Base-by-base conservation (phyloP, 2,329 filamentous ascomycete species). In the Proliferodiscus dingleyae region DNA sequence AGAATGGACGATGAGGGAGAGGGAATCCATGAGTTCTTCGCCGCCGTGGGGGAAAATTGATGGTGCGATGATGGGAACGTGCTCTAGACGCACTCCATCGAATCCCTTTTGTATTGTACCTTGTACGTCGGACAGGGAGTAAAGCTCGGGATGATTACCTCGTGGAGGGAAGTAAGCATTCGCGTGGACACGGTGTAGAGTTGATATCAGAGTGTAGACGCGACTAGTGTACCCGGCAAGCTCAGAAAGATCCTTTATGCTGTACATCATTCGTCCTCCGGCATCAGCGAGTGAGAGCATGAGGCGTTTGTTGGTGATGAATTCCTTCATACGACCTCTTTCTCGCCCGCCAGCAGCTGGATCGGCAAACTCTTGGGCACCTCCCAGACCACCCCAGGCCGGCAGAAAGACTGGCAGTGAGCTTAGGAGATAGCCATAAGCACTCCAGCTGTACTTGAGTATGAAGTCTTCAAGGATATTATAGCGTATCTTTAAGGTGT, bases 391-490 rank as follows among this genome's bases (percentile, higher is more conserved):
- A 45, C 89, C 90, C 89, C 93, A 95, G 1, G 89, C 87, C 0
- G 93, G 93, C 15, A 98, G 74, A 69, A 97, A 98, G 38, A 97
- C 85, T 0, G 93, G 93, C 9, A 98, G 73, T 3, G 91, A 94
- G 1, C 91, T 93, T 46, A 98, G 76, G 28, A 97, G 77, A 61
- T 98, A 98, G 28, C 93, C 93, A 62, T 96, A 95, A 0, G 93
- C 93, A 53, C 90, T 97, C 93, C 93, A 98, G 54, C 89, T 93
- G 64, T 98, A 98, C 66, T 98, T 98, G 49, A 98, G 72, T 39
- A 98, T 89, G 61, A 98, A 95, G 64, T 98, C 93, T 64, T 98
- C 93, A 0, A 98, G 81, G 72, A 98, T 98, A 64, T 97, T 98
- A 71, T 98, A 98, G 13, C 89, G 84, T 55, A 98, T 95, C 68